A percentile compares a stretch with the other conserved stretches of the same genome.
phyloP scores from a whole-genome alignment of 768 basidiomycete genomes.

The Grammothele lineata region DNA sequence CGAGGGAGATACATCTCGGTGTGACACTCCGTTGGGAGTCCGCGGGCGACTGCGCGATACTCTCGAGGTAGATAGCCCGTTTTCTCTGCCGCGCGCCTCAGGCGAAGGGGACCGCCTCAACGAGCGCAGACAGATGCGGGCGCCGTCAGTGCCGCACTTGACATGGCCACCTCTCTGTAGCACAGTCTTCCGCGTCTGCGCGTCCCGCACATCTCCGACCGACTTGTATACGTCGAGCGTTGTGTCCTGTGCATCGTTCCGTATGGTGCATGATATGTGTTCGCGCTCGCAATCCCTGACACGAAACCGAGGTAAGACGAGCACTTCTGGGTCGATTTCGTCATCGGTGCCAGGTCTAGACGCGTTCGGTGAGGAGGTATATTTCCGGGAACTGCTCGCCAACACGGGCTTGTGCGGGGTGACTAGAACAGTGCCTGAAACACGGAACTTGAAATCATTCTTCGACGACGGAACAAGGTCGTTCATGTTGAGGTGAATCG shows the following conservation, averaged over 20 bases:
- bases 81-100: conserved; percentile 9
- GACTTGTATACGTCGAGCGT: conserved; percentile 62
- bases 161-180: conserved; percentile 56
- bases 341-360: conserved; percentile 17
- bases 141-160: conserved; percentile 59
- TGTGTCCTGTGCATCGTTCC: conserved; percentile 50
- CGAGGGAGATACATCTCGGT: conserved; percentile 19
- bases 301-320: conserved; percentile 64
- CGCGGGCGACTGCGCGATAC: conserved; percentile 20
- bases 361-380: conserved; percentile 13
- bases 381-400: conserved; percentile 3
- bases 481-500: conserved; percentile 77
- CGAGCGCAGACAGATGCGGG: conserved; percentile 49
- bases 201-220: conserved; percentile 52
- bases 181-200: conserved; percentile 60
- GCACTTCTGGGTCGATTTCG: conserved; percentile 41
- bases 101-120: conserved; percentile 21
- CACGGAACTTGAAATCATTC: conserved; percentile 60
- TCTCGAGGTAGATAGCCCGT: conserved; percentile 14
- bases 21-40: conserved; percentile 17
- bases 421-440: conserved; percentile 63
- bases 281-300: conserved; percentile 67
- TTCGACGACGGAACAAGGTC: conserved; percentile 64
- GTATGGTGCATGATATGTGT: conserved; percentile 50
- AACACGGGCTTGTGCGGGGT: conserved; percentile 33